These are phyloP conservation scores for Scedosporium minutisporum DNA, from an alignment of 2,329 filamentous ascomycete species.

Conservation along the genomic window DNA sequence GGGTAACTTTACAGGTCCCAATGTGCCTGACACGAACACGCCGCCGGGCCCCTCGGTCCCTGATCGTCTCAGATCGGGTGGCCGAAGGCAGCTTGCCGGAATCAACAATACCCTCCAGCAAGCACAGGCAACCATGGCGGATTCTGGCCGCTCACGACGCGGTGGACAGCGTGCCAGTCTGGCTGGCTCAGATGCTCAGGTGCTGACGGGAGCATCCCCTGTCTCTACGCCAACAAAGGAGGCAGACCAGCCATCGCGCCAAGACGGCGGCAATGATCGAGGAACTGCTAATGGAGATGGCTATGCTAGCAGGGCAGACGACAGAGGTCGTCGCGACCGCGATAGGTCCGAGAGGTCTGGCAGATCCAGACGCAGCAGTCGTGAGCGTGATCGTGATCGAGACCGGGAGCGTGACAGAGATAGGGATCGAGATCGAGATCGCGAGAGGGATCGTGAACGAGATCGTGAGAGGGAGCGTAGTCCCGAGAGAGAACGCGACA, in stretches of 20 bases:
- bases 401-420: constrained; percentile 34
- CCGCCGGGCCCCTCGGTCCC: not conserved
- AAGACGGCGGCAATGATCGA: constrained; percentile 24
- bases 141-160: not conserved
- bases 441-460: constrained; percentile 23
- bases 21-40: not conserved
- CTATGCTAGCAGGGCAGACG: constrained; percentile 29
- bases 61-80: constrained; percentile 23
- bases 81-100: constrained; percentile 44
- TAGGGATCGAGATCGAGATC: constrained; percentile 23
- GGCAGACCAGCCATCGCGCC: constrained; percentile 33
- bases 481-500: constrained; percentile 36
- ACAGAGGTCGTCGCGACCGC: constrained; percentile 33
- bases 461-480: constrained; percentile 36
- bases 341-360: constrained; percentile 31
- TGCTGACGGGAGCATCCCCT: constrained; percentile 44
- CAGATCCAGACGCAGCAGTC: constrained; percentile 37
- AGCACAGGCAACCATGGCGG: constrained; percentile 25
- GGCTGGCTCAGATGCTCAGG: constrained; percentile 46
- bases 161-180: constrained; percentile 23
- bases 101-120: constrained; percentile 51
- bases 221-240: constrained; percentile 39
- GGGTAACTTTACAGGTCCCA: not conserved
- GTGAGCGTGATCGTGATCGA: constrained; percentile 35
- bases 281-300: constrained; percentile 24